phyloP scores from a whole-genome alignment of 2,329 filamentous ascomycete genomes.

The Neofusicoccum ribis region DNA sequence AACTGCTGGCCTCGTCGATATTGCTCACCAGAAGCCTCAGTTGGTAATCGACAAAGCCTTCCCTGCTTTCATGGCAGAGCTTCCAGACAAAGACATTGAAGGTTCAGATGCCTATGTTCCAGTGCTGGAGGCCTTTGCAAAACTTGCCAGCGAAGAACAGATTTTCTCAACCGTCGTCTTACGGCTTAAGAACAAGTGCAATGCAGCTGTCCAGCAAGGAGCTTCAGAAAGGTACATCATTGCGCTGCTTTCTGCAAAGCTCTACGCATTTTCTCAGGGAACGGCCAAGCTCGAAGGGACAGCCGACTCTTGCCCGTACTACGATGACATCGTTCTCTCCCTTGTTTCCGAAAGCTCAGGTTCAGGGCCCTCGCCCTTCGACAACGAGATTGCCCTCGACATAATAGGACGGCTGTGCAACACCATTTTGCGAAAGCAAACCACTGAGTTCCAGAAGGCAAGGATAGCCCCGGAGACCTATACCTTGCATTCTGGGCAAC shows the following conservation, averaged over 20 bases:
- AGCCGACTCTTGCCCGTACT: conserved; percentile 42
- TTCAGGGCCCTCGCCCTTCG: conserved; percentile 34
- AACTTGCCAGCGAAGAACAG: conserved; percentile 62
- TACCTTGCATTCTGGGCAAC: conserved; percentile 47
- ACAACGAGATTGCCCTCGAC: conserved; percentile 57
- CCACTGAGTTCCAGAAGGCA: conserved; percentile 51
- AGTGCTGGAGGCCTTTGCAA: conserved; percentile 64
- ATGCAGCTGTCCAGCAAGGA: conserved; percentile 55
- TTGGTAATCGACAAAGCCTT: conserved; percentile 66
- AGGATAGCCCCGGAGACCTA: conserved; percentile 57
- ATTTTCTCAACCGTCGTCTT: conserved; percentile 65
- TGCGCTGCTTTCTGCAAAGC: conserved; percentile 60
- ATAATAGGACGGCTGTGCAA: conserved; percentile 62
- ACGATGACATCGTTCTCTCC: conserved; percentile 48
- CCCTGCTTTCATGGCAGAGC: conserved; percentile 64
- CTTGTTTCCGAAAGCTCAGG: conserved; percentile 41
- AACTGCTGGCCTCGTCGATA: conserved; percentile 58
- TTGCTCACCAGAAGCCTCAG: conserved; percentile 63
- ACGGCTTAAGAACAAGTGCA: conserved; percentile 63
- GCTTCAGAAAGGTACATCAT: conserved; percentile 57
- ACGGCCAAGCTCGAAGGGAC: conserved; percentile 51
- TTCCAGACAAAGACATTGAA: conserved; percentile 59
- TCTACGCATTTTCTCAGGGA: conserved; percentile 61
- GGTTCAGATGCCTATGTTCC: conserved; percentile 50
- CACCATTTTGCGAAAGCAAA: conserved; percentile 57